Conservation (phyloP, 2,329 filamentous ascomycete genomes). For the Neoascochyta sp. region DNA sequence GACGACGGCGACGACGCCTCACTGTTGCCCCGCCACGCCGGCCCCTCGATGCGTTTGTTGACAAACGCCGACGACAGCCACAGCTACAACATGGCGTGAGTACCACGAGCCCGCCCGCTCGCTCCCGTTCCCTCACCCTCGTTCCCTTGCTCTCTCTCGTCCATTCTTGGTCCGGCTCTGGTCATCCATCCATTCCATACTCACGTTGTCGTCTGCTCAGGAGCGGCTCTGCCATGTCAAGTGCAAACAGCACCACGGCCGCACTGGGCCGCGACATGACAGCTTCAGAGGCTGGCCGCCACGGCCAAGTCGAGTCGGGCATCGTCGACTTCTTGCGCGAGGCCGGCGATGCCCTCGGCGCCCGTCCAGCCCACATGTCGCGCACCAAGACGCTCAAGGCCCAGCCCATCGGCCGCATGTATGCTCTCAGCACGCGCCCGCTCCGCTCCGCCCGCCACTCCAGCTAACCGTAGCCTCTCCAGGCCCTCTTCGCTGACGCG, state of each 20-base stretch:
- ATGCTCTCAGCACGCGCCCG: too few relatives aligned
- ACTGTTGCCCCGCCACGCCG: too few relatives aligned
- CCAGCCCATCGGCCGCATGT: constrained; percentile 19
- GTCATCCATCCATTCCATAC: constrained; percentile 18
- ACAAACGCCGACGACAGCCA: constrained; percentile 44
- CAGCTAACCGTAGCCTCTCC: too few relatives aligned
- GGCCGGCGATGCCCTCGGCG: constrained; percentile 32
- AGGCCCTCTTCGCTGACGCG: too few relatives aligned
- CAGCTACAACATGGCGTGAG: constrained; percentile 44
- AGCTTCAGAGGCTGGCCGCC: constrained; percentile 27
- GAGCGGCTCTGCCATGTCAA: constrained; percentile 30
- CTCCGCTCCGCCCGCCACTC: too few relatives aligned
- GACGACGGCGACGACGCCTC: constrained; percentile 28
- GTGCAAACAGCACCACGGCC: constrained; percentile 31
- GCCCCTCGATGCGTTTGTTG: constrained; percentile 50
- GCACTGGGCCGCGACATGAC: constrained; percentile 28
- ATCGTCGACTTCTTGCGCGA: constrained; percentile 46
- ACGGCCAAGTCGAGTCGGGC: constrained; percentile 35
- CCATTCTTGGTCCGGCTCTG: too few relatives aligned
- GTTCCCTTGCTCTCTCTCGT: constrained; percentile 10
- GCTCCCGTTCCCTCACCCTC: constrained; percentile 6
- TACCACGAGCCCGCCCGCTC: constrained; percentile 31
- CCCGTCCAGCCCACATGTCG: constrained; percentile 15
- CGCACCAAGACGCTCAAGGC: constrained; percentile 23
- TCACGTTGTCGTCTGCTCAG: constrained; percentile 19